A percentile compares a stretch with the other conserved stretches of the same genome.
Conservation (phyloP, 306 rosid genomes). For the Hippophae gyantsensis region DNA sequence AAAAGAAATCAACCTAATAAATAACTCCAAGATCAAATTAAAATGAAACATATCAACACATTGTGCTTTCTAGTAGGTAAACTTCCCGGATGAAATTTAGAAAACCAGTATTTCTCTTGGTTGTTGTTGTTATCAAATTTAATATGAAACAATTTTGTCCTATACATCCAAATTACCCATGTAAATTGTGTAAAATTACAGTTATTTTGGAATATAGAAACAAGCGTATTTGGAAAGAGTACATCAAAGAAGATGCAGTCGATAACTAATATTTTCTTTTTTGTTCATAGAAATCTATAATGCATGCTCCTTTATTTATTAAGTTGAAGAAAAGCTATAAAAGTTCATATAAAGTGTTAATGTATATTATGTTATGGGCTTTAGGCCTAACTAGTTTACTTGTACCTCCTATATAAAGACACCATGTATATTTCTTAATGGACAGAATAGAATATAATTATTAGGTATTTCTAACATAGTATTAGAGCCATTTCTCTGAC, state of each 20-base stretch:
- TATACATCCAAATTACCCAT: background rate
- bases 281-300: too few species aligned
- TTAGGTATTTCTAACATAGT: too few species aligned
- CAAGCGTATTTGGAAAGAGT: too few species aligned
- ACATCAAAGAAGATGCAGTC: too few species aligned
- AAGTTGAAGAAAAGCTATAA: background rate
- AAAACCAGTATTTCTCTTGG: background rate
- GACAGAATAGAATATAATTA: too few species aligned
- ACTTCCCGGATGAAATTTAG: background rate
- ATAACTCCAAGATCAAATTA: background rate
- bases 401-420: too few species aligned
- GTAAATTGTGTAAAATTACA: background rate
- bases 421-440: too few species aligned
- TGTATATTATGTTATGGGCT: too few species aligned
- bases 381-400: too few species aligned
- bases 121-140: slow-evolving; percentile 4
- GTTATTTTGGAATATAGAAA: too few species aligned
- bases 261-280: too few species aligned
- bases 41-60: background rate
- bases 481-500: too few species aligned
- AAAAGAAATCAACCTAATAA: background rate
- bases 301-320: background rate
- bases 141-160: background rate
- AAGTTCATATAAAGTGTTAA: background rate
- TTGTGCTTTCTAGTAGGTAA: background rate